Evolutionary conservation across 1,139 yeast genomes (phyloP).

Genomic region (Saccharomycopsis phalli): DNA sequence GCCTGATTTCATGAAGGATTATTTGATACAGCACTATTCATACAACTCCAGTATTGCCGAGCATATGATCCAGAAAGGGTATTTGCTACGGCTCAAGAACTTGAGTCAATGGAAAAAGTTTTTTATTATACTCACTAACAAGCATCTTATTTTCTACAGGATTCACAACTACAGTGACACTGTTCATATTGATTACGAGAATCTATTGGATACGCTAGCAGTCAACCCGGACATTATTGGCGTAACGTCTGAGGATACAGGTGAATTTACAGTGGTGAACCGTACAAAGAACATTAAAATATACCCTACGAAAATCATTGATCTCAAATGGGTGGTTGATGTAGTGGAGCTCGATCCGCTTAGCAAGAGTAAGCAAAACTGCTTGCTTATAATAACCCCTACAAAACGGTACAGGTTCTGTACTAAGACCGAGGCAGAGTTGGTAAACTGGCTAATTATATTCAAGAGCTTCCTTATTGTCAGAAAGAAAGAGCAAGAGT

Average conservation of each 20-base stretch:
- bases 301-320: conserved; percentile 28
- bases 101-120: conserved; percentile 42
- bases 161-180: conserved; percentile 23
- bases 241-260: background rate
- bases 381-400: conserved; percentile 42
- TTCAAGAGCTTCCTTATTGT: conserved; percentile 26
- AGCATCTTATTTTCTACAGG: conserved; percentile 36
- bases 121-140: conserved; percentile 37
- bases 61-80: conserved; percentile 36
- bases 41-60: conserved; percentile 27
- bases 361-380: conserved; percentile 36
- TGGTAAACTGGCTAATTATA: conserved; percentile 43
- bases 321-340: conserved; percentile 36
- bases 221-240: background rate
- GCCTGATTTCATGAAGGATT: conserved; percentile 16
- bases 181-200: conserved; percentile 15
- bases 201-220: conserved; percentile 15
- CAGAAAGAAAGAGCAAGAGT: conserved; percentile 18
- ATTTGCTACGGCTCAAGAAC: conserved; percentile 32
- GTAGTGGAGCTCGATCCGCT: conserved; percentile 46
- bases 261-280: conserved; percentile 1
- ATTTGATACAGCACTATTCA: conserved; percentile 22
- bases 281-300: conserved; percentile 16
- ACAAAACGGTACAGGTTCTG: conserved; percentile 38
- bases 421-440: conserved; percentile 38